These are phyloP conservation scores for Termitomyces bulborhizus DNA, from an alignment of 768 basidiomycete species.

Conservation along the genomic window DNA sequence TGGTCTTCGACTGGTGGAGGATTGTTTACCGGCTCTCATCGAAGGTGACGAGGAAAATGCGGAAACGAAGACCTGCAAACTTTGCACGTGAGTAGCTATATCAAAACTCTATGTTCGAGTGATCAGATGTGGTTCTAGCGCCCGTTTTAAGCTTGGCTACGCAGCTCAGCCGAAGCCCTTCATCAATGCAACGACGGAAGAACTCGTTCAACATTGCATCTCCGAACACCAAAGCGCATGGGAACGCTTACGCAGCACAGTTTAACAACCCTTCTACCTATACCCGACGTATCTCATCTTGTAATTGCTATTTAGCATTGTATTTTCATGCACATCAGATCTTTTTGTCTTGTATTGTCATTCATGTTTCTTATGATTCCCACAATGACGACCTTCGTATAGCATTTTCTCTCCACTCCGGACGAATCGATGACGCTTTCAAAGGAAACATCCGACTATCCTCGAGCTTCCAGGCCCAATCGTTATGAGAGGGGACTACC, in stretches of 20 bases:
- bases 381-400: no score
- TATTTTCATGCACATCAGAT: background rate
- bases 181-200: constrained; percentile 29
- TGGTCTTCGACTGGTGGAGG: constrained; percentile 31
- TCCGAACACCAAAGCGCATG: constrained; percentile 44
- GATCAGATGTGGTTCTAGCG: constrained; percentile 19
- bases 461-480: no score
- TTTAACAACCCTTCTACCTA: background rate
- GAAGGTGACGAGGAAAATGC: constrained; percentile 23
- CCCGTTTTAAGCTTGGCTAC: constrained; percentile 26
- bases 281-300: background rate
- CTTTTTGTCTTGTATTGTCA: background rate
- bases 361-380: background rate
- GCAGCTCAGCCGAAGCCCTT: constrained; percentile 29
- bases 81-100: constrained; percentile 44
- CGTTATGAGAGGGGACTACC: no score
- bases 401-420: no score
- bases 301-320: background rate
- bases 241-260: constrained; percentile 29
- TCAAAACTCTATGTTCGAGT: background rate
- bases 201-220: constrained; percentile 42
- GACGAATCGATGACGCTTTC: no score
- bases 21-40: constrained; percentile 40
- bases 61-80: constrained; percentile 31
- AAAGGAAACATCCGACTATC: no score